Evolutionary conservation across 345 rosid species (phyloP).

Genomic region (Ailanthus altissimus): DNA sequence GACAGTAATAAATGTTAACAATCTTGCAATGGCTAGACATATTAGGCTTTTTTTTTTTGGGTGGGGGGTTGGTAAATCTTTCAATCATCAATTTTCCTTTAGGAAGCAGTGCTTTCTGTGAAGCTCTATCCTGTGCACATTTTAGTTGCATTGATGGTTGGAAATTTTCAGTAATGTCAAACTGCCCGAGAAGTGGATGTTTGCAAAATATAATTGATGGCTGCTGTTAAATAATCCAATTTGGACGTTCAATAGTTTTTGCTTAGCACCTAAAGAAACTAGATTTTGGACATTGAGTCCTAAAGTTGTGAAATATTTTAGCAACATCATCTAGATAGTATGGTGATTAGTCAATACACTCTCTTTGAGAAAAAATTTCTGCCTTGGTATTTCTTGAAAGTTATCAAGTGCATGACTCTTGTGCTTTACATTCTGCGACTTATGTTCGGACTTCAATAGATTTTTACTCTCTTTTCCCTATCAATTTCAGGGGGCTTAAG

Average conservation of each 20-base stretch:
- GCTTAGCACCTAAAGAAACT: background rate
- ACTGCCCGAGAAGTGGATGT: background rate
- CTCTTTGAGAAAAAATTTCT: background rate
- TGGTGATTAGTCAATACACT: background rate
- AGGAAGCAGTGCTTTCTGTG: background rate
- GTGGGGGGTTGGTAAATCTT: background rate
- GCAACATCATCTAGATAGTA: background rate
- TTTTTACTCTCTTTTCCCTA: slow-evolving; percentile 13
- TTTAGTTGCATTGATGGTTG: background rate
- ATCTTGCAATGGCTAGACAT: background rate
- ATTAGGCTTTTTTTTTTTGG: background rate
- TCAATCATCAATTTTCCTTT: background rate
- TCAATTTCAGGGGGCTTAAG: slow-evolving; percentile 76
- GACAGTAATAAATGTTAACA: background rate
- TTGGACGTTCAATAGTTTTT: background rate
- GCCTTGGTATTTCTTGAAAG: background rate
- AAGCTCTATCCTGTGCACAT: background rate
- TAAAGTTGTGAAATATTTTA: background rate
- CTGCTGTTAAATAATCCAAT: background rate
- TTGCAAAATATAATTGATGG: background rate
- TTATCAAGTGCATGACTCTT: slow-evolving; percentile 1
- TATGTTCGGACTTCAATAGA: slow-evolving; percentile 8
- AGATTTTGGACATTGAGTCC: slow-evolving; percentile 1
- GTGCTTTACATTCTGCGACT: slow-evolving; percentile 4
- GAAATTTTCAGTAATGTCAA: background rate